Base-by-base conservation (phyloP, 495 filamentous ascomycete genomes). In the Schizothecium vesticola region DNA sequence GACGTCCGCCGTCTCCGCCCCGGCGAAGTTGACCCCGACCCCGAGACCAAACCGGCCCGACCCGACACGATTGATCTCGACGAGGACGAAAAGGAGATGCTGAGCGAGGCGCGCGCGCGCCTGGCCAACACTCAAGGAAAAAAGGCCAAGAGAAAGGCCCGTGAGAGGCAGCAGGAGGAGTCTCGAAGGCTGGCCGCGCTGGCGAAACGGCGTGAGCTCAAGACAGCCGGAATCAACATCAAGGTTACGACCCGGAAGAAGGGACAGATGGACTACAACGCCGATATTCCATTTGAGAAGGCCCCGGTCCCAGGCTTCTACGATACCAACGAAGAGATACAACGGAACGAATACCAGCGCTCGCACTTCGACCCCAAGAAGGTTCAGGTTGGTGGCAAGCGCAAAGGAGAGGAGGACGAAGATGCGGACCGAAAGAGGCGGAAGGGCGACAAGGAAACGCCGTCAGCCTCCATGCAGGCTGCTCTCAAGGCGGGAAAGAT, bases 191-290 rank as follows among this genome's bases (percentile, higher is more conserved):
- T 98, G 56, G 95, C 96, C 1, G 86, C 93, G 26, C 81, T 99
- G 64, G 94, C 97, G 81, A 99, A 99, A 80, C 90, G 96, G 25
- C 88, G 95, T 28, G 95, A 99, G 79, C 86, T 99, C 43, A 99
- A 99, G 78, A 94, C 92, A 80, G 93, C 96, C 12, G 95, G 95
- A 36, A 98, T 99, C 79, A 98, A 99, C 70, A 94, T 98, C 81
- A 98, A 97, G 79, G 88, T 98, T 36, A 87, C 88, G n/a, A 96
- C 91, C 26, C 87, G 90, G 62, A 97, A 97, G 81, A 89, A 91
- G 80, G 94, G 94, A 1, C 89, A 97, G 82, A 98, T 99, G 94
- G 95, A 99, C 77, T 99, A 99, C 82, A 98, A 98, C 75, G 96
- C 95, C 66, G 95, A 98, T 73, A 95, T 98, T 67, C 95, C 96